phyloP scores from a whole-genome alignment of 129 eudicot genomes.

The Centaurea solstitialis region DNA sequence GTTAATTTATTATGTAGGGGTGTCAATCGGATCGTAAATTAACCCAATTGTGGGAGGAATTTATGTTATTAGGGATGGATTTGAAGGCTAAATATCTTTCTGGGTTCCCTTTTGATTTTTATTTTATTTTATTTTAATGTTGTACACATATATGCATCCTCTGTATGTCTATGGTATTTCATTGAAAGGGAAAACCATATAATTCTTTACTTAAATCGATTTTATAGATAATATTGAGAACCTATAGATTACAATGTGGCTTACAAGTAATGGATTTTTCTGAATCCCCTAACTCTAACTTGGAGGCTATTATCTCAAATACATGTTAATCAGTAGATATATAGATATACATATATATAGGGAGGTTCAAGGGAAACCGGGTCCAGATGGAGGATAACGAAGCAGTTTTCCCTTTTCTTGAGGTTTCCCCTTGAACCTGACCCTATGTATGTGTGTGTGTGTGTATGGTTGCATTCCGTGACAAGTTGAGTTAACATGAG shows the following conservation, averaged over 20 bases:
- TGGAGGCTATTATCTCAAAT: background rate
- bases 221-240: background rate
- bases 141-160: background rate
- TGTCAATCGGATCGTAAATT: no score
- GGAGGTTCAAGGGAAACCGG: no score
- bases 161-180: background rate
- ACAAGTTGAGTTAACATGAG: no score
- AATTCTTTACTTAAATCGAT: background rate
- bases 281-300: background rate
- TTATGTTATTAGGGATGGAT: background rate
- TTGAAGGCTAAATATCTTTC: background rate
- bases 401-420: no score
- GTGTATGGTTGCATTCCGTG: no score
- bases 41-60: background rate
- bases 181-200: background rate
- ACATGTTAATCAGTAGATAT: no score
- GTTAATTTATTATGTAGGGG: background rate
- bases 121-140: background rate
- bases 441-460: no score
- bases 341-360: no score
- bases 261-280: background rate
- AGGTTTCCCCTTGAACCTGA: no score
- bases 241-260: background rate
- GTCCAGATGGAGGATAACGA: no score
- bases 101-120: background rate